These are phyloP conservation scores for Juglanconis juglandina DNA, from an alignment of 2,329 filamentous ascomycete species.

Conservation along the genomic window DNA sequence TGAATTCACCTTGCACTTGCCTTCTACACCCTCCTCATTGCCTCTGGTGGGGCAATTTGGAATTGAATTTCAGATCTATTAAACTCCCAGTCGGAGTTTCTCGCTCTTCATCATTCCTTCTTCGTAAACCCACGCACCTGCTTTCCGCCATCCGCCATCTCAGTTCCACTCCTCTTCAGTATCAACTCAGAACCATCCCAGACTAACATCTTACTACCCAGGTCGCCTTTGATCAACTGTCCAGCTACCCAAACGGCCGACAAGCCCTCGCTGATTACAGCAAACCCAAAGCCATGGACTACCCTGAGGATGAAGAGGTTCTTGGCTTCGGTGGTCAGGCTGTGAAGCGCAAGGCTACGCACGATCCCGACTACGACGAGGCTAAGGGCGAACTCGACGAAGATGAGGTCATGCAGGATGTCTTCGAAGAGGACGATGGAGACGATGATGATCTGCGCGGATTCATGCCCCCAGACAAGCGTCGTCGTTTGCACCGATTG, in stretches of 20 bases:
- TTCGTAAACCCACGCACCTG: background rate
- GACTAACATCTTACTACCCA: conserved; percentile 15
- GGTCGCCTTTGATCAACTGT: conserved; percentile 28
- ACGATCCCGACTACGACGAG: conserved; percentile 30
- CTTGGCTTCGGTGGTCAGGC: conserved; percentile 9
- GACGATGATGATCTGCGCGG: conserved; percentile 11
- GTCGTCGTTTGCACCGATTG: conserved; percentile 1
- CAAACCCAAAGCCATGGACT: conserved; percentile 18
- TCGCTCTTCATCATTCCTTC: background rate
- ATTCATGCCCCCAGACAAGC: conserved; percentile 9
- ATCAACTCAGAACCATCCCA: background rate
- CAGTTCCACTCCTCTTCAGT: background rate
- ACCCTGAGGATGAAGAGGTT: conserved; percentile 5
- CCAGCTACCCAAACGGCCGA: conserved; percentile 23
- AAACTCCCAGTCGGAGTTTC: no score
- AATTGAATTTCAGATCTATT: no score
- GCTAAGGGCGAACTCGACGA: conserved; percentile 18
- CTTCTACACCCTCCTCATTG: background rate
- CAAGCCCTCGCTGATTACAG: conserved; percentile 22
- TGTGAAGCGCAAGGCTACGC: conserved; percentile 20
- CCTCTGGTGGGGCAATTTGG: background rate
- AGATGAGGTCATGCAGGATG: conserved; percentile 17
- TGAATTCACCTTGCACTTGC: no score
- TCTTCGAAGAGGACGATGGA: conserved; percentile 6
- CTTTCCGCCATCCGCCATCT: background rate